Evolutionary conservation across 129 eudicot genomes (phyloP), one percentile per base, ranked within the genome.

Genomic region (Cynara cardunculus): DNA sequence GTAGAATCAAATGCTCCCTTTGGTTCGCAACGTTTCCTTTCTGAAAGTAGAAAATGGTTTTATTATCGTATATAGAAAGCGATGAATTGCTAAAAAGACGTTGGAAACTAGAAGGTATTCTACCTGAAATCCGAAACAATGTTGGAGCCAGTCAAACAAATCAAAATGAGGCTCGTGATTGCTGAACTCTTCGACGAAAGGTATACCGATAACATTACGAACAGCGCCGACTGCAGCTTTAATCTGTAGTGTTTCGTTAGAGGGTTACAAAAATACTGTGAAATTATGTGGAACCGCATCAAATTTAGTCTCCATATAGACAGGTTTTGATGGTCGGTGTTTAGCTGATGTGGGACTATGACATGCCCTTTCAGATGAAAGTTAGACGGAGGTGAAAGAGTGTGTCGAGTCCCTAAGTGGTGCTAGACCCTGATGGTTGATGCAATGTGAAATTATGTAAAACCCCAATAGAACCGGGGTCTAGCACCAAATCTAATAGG

Each of bases 81-180:
- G 61, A 73, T 21, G 3, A 69, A 27, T 56, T 5, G 26, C 14
- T 31, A 26, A 53, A 62, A 24, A 22, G 28, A 13, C 9, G 69
- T 16, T 34, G 22, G 71, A 76, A 62, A 53, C 64, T n/a, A 30
- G 37, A 72, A 14, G 6, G n/a, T 49, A 25, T 64, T 37, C 14
- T 32, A 95, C 99, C 97, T 95, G 99, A 88, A 95, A 95, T 66
- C 93, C 93, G 78, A 87, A 92, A 74, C 80, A 82, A 78, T 86
- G 88, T 56, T 92, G 96, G 81, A 95, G 97, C 99, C 99, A 95
- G 59, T 95, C 94, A 69, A 95, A 90, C 89, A 95, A 75, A 84
- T 89, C 97, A 71, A 83, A 68, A 78, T 84, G 72, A 19, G 86
- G 87, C 3, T 61, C 66, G 19, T 76, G 85, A 66, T 69, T 81